Conservation (phyloP, 306 rosid species). For the Glycine tomentella region DNA sequence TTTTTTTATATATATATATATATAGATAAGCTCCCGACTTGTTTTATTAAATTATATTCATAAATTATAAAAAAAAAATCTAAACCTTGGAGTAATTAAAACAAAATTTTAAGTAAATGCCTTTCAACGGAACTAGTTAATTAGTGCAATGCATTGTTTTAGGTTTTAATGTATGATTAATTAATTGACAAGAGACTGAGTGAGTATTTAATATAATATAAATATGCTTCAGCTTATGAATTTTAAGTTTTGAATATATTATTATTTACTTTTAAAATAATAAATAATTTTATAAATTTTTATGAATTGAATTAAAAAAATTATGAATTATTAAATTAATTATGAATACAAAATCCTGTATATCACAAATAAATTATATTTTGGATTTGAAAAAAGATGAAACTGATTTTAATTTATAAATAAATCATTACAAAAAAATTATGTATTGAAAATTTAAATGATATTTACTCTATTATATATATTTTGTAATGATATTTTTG, state of each 20-base stretch:
- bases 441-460: not conserved
- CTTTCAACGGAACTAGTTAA: not conserved
- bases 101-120: too few species aligned
- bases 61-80: not conserved
- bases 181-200: not conserved
- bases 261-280: not conserved
- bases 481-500: too few species aligned
- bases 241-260: not conserved
- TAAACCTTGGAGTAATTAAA: too few species aligned
- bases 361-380: too few species aligned
- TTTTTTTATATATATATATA: too few species aligned
- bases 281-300: too few species aligned
- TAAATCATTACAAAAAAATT: too few species aligned
- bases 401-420: too few species aligned
- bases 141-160: not conserved
- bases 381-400: too few species aligned
- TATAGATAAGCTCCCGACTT: too few species aligned
- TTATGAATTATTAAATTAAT: not conserved
- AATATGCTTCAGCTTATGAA: not conserved
- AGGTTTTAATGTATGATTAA: not conserved
- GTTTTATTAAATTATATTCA: not conserved
- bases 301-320: too few species aligned
- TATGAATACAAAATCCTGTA: not conserved
- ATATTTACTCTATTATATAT: not conserved
- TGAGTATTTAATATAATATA: not conserved